phyloP scores from a whole-genome alignment of 106 monocot species.

The Apostasia shenzhenica region DNA sequence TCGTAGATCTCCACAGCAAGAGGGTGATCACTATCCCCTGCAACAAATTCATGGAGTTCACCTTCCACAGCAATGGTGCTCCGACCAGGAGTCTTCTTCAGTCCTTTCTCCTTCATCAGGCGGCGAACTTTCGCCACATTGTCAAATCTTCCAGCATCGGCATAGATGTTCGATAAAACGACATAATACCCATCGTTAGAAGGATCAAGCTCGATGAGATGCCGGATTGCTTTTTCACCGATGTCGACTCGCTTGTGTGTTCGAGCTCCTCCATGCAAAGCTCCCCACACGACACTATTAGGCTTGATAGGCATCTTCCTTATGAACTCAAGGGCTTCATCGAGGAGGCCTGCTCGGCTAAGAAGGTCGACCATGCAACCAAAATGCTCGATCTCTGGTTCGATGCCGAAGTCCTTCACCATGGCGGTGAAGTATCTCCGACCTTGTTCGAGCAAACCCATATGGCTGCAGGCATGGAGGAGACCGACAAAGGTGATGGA shows the following conservation, averaged over 20 bases:
- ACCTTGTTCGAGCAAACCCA: conserved; percentile 52
- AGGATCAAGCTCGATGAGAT: conserved; percentile 45
- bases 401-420: conserved; percentile 29
- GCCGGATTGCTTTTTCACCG: conserved; percentile 38
- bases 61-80: conserved; percentile 42
- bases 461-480: conserved; percentile 70
- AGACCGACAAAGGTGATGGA: conserved; percentile 56
- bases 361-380: conserved; percentile 79
- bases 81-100: conserved; percentile 64
- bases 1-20: conserved; percentile 18
- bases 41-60: conserved; percentile 46
- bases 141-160: conserved; percentile 35
- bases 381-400: conserved; percentile 63
- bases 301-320: conserved; percentile 45
- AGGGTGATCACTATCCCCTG: conserved; percentile 39
- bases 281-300: conserved; percentile 60
- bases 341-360: conserved; percentile 46
- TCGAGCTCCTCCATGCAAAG: conserved; percentile 58
- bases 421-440: conserved; percentile 34
- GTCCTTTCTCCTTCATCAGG: conserved; percentile 50
- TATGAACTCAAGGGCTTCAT: conserved; percentile 54
- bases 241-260: conserved; percentile 49
- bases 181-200: conserved; percentile 63
- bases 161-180: conserved; percentile 76
- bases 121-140: conserved; percentile 37